Percentiles rank a stretch among this genome's conserved stretches.
phyloP scores from a whole-genome alignment of 2,329 filamentous ascomycete genomes.

The Arthrinium phaeospermum region DNA sequence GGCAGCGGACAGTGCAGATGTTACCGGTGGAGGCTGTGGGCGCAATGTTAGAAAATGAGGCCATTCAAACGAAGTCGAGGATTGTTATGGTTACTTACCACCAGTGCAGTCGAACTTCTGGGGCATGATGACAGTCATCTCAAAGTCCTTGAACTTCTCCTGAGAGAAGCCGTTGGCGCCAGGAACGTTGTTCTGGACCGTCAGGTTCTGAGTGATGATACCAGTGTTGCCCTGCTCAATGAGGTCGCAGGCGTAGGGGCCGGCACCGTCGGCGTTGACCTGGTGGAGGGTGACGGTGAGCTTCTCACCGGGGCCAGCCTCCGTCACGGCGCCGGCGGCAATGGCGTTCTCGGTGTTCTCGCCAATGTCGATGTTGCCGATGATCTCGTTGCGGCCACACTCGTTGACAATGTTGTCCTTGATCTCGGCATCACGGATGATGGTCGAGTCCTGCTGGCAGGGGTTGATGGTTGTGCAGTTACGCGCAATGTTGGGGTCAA shows the following conservation, averaged over 20 bases:
- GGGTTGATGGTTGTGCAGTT: constrained; percentile 69
- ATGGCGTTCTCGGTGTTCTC: constrained; percentile 60
- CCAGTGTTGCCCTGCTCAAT: constrained; percentile 52
- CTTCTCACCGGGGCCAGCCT: constrained; percentile 51
- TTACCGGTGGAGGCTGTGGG: constrained; percentile 58
- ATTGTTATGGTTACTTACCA: constrained; percentile 43
- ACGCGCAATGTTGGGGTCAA: constrained; percentile 61
- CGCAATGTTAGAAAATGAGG: neutral
- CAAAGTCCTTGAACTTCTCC: constrained; percentile 60
- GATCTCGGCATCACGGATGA: constrained; percentile 65
- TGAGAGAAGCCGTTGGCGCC: constrained; percentile 63
- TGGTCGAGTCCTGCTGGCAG: constrained; percentile 69
- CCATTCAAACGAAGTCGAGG: neutral
- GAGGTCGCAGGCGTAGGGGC: constrained; percentile 60
- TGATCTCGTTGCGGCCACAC: constrained; percentile 66
- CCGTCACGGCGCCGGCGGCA: constrained; percentile 51
- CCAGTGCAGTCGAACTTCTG: constrained; percentile 54
- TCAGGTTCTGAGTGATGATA: constrained; percentile 52
- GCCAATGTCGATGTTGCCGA: constrained; percentile 66
- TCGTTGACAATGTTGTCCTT: constrained; percentile 58
- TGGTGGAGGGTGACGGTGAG: constrained; percentile 58
- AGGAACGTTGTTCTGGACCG: constrained; percentile 64
- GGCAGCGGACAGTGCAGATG: constrained; percentile 63
- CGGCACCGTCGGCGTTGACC: constrained; percentile 59
- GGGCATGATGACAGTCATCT: constrained; percentile 61